phyloP scores from a whole-genome alignment of 2,329 filamentous ascomycete species.

The Plectosphaerella cucumerina region DNA sequence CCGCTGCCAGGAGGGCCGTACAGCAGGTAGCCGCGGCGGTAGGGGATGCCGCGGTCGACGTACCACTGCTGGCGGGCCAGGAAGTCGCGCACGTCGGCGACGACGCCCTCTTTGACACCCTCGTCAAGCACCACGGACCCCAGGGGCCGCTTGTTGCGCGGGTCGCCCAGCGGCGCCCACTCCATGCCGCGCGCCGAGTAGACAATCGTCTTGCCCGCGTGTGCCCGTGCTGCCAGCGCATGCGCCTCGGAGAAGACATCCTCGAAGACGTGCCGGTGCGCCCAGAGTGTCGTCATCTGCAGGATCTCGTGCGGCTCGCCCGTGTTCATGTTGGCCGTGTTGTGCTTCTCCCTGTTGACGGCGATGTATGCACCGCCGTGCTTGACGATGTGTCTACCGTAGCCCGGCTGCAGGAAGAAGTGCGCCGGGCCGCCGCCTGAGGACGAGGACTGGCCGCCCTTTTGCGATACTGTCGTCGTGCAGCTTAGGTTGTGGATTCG shows the following conservation, averaged over 20 bases:
- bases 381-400: constrained; percentile 81
- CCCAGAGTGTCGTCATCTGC: constrained; percentile 86
- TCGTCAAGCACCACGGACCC: constrained; percentile 82
- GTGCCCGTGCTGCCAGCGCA: constrained; percentile 68
- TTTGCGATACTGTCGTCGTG: constrained; percentile 47
- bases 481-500: constrained; percentile 58
- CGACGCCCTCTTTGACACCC: constrained; percentile 77
- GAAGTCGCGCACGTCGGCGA: constrained; percentile 80
- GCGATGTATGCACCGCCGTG: constrained; percentile 84
- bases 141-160: constrained; percentile 80
- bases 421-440: constrained; percentile 64
- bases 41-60: constrained; percentile 89
- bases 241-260: constrained; percentile 87
- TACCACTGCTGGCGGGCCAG: constrained; percentile 80
- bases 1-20: constrained; percentile 88
- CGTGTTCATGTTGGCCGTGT: constrained; percentile 73
- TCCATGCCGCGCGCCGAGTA: constrained; percentile 81
- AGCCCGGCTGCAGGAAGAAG: constrained; percentile 87
- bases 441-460: constrained; percentile 50
- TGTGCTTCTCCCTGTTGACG: constrained; percentile 81
- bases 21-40: constrained; percentile 82
- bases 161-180: constrained; percentile 80
- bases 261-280: constrained; percentile 84
- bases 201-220: constrained; percentile 90
- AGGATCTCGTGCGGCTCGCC: constrained; percentile 94